A percentile compares a stretch with the other conserved stretches of the same genome.
phyloP scores from a whole-genome alignment of 106 monocot species.

The Acanthochlamys bracteata region DNA sequence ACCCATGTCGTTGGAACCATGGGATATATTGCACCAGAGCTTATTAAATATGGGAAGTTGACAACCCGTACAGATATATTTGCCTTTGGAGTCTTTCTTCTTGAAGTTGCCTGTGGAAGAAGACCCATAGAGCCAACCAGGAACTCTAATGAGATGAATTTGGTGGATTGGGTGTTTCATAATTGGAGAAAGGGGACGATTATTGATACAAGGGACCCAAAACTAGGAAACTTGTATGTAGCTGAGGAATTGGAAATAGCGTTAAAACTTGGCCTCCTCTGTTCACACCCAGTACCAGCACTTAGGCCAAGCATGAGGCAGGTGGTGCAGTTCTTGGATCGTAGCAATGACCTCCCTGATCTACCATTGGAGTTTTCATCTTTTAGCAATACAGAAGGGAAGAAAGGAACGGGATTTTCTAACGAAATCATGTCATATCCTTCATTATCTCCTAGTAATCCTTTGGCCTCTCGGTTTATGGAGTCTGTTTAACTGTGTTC shows the following conservation, averaged over 20 bases:
- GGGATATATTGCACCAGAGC: conserved; percentile 9
- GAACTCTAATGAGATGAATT: neutral
- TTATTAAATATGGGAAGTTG: neutral
- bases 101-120: conserved; percentile 11
- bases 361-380: neutral
- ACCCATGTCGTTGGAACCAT: conserved; percentile 11
- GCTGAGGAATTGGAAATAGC: neutral
- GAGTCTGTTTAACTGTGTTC: no score
- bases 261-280: neutral
- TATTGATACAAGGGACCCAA: neutral
- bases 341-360: neutral
- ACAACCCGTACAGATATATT: conserved; percentile 3
- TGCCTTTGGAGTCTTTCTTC: conserved; percentile 10
- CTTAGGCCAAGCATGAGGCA: neutral
- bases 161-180: conserved; percentile 9
- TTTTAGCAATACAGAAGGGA: neutral
- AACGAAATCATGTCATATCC: neutral
- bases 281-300: neutral
- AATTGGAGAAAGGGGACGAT: conserved; percentile 2
- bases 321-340: conserved; percentile 2
- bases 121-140: neutral
- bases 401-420: neutral
- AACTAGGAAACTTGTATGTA: neutral
- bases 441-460: neutral
- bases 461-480: no score